A percentile compares a stretch with the other conserved stretches of the same genome.
phyloP scores from a whole-genome alignment of 192 early-diverging fungal genomes.

The Linnemannia schmuckeri region DNA sequence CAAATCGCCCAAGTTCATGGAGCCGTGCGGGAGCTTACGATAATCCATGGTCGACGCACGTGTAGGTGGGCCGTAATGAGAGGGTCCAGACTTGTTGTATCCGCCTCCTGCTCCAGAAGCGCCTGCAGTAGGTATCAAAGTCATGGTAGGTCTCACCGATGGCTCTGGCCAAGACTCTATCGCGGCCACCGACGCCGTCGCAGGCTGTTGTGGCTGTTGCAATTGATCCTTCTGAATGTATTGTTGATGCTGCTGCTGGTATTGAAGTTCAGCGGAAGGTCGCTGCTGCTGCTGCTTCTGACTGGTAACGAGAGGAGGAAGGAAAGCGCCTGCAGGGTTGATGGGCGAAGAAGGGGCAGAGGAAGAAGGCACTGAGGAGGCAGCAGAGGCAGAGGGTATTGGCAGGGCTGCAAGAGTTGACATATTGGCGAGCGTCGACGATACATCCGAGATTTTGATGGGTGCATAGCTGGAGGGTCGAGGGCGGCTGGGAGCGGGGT shows the following conservation, averaged over 20 bases:
- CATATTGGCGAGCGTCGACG: conserved; percentile 45
- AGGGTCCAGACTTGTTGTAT: not conserved
- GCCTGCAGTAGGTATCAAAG: conserved; percentile 1
- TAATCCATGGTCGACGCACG: conserved; percentile 50
- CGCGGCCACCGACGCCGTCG: not conserved
- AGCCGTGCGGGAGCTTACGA: conserved; percentile 25
- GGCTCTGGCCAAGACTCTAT: not conserved
- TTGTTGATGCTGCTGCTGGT: not conserved
- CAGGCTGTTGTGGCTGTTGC: conserved; percentile 20
- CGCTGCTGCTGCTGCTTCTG: conserved; percentile 1
- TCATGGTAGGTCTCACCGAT: not conserved
- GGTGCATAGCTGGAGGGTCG: conserved; percentile 54
- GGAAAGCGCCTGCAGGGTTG: not conserved
- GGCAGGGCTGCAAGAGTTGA: conserved; percentile 38
- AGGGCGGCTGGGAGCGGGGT: conserved; percentile 15
- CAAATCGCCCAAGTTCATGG: conserved; percentile 23
- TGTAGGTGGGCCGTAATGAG: conserved; percentile 22
- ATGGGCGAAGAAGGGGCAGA: not conserved
- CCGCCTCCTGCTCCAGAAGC: conserved; percentile 45
- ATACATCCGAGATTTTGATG: conserved; percentile 42
- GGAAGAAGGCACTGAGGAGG: not conserved
- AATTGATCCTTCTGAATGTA: not conserved
- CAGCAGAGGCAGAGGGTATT: conserved; percentile 26
- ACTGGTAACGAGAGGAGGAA: not conserved
- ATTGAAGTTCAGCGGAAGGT: not conserved